Percentiles rank a stretch among this genome's conserved stretches.
These are phyloP conservation scores for Cicer judaicum DNA, from an alignment of 306 rosid genomes.

Conservation along the genomic window DNA sequence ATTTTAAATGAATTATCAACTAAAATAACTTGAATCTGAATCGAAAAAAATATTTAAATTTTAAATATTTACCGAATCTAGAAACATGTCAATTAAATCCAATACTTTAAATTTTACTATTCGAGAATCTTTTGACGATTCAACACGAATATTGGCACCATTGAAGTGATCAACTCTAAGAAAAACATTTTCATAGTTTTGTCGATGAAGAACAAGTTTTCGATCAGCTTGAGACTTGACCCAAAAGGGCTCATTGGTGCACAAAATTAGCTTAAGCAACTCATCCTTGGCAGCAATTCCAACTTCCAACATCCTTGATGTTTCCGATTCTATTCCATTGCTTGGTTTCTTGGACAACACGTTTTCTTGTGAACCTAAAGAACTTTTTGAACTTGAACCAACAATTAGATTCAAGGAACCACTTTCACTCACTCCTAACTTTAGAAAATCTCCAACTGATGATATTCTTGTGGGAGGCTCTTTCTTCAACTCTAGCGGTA, in stretches of 20 bases:
- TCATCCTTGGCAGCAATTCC: slow-evolving; percentile 58
- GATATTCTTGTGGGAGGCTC: slow-evolving; percentile 26
- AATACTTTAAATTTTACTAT: slow-evolving; percentile 47
- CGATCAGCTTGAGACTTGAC: slow-evolving; percentile 41
- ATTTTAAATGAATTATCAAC: no score
- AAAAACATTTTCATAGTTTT: slow-evolving; percentile 48
- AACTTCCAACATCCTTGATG: slow-evolving; percentile 45
- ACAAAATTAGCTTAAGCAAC: slow-evolving; percentile 50
- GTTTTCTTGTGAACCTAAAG: background rate
- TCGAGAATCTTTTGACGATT: slow-evolving; percentile 68
- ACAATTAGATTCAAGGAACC: no score
- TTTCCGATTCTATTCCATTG: slow-evolving; percentile 51
- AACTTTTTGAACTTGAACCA: slow-evolving; percentile 24
- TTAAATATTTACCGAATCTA: slow-evolving; percentile 56
- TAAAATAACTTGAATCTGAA: no score
- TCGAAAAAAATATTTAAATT: no score
- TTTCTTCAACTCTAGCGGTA: background rate
- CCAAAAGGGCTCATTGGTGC: slow-evolving; percentile 63
- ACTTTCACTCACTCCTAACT: no score
- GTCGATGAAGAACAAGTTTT: slow-evolving; percentile 48
- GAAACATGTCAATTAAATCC: slow-evolving; percentile 55
- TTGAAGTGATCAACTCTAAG: slow-evolving; percentile 48
- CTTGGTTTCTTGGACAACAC: slow-evolving; percentile 1
- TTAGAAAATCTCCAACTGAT: slow-evolving; percentile 3
- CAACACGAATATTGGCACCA: slow-evolving; percentile 41